Percentiles rank a stretch among this genome's conserved stretches.
phyloP scores from a whole-genome alignment of 441 rosid genomes.

The Eruca vesicaria region DNA sequence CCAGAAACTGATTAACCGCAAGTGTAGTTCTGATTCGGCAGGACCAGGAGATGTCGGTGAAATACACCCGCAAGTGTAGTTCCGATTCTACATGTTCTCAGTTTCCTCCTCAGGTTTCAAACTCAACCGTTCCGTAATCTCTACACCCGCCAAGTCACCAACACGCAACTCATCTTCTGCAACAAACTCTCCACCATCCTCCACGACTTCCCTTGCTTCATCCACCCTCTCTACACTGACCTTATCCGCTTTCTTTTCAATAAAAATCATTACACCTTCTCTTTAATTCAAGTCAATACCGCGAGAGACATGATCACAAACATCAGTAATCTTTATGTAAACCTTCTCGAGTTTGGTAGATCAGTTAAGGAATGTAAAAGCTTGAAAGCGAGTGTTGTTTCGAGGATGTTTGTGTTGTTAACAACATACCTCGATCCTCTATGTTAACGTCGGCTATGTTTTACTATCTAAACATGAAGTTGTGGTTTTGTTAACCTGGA shows the following conservation, averaged over 20 bases:
- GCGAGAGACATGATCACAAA: constrained; percentile 51
- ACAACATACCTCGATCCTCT: too few relatives aligned
- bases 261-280: constrained; percentile 68
- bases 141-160: constrained; percentile 68
- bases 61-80: too few relatives aligned
- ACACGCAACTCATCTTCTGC: constrained; percentile 55
- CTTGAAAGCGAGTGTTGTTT: constrained; percentile 63
- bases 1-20: too few relatives aligned
- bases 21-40: too few relatives aligned
- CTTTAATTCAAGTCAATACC: constrained; percentile 56
- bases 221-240: constrained; percentile 63
- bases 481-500: too few relatives aligned
- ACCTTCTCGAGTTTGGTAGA: constrained; percentile 62
- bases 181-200: constrained; percentile 61
- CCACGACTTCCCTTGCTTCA: constrained; percentile 67
- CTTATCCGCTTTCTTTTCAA: constrained; percentile 61
- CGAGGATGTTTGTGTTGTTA: constrained; percentile 61
- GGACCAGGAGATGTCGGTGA: too few relatives aligned
- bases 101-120: constrained; percentile 60
- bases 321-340: constrained; percentile 56
- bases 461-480: too few relatives aligned
- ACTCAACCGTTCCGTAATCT: constrained; percentile 59
- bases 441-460: too few relatives aligned
- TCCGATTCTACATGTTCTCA: too few relatives aligned
- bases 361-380: constrained; percentile 54